Conservation (phyloP, 2,329 filamentous ascomycete genomes). For the Penicillium sp. region DNA sequence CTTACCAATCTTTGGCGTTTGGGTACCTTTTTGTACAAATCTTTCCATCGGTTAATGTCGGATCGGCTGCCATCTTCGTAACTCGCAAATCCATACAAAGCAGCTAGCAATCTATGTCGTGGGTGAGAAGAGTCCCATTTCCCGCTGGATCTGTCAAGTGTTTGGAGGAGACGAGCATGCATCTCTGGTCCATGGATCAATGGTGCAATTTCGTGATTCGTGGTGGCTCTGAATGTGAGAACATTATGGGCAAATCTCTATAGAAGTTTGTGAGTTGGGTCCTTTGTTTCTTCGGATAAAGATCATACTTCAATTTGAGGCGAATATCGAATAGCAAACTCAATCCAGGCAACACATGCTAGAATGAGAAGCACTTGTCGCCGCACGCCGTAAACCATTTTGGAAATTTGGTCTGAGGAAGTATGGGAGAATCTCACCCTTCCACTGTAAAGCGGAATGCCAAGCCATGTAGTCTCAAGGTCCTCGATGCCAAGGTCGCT, state of each 20-base stretch:
- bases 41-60: conserved; percentile 22
- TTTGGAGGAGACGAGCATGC: conserved; percentile 16
- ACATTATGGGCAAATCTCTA: neutral
- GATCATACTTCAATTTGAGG: neutral
- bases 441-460: neutral
- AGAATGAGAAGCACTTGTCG: neutral
- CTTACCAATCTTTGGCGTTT: conserved; percentile 20
- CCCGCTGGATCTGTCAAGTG: conserved; percentile 14
- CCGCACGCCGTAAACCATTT: neutral
- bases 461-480: conserved; percentile 4
- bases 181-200: conserved; percentile 6
- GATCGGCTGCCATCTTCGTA: conserved; percentile 23
- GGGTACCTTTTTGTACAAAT: conserved; percentile 23
- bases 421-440: neutral
- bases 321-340: neutral
- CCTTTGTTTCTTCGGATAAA: neutral
- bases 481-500: conserved; percentile 8
- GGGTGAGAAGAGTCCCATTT: conserved; percentile 25
- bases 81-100: conserved; percentile 26
- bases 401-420: neutral
- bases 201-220: neutral
- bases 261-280: neutral
- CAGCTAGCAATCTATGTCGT: conserved; percentile 28
- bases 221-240: neutral
- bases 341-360: neutral